phyloP scores from a whole-genome alignment of 2,329 filamentous ascomycete species.

The Penicillium decumbens region DNA sequence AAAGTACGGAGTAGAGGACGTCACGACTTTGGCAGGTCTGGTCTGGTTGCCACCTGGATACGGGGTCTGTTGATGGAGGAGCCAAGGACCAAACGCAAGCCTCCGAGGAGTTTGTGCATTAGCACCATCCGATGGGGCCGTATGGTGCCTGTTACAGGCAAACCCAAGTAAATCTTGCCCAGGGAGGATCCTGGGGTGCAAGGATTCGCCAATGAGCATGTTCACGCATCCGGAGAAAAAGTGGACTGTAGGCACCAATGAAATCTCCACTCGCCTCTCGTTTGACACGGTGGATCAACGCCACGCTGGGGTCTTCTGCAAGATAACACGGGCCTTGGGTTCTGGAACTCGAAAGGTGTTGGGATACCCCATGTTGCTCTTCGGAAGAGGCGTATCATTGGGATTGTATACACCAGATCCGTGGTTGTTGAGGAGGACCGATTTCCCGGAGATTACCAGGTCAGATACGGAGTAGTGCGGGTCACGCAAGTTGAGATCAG shows the following conservation, averaged over 20 bases:
- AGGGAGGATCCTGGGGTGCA: constrained; percentile 21
- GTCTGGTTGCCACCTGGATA: constrained; percentile 14
- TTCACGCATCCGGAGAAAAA: constrained; percentile 23
- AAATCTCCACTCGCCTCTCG: constrained; percentile 15
- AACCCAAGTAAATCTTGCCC: not conserved
- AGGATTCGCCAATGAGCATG: constrained; percentile 17
- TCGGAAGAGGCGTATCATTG: too few species aligned
- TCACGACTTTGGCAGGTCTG: constrained; percentile 20
- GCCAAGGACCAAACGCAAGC: not conserved
- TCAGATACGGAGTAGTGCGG: not conserved
- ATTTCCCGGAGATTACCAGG: constrained; percentile 13
- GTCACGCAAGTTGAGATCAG: constrained; percentile 16
- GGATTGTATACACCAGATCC: not conserved
- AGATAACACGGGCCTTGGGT: constrained; percentile 12
- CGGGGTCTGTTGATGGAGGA: not conserved
- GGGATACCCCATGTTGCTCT: not conserved
- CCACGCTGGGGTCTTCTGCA: constrained; percentile 19
- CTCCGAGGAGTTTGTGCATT: constrained; percentile 15
- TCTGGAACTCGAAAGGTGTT: not conserved
- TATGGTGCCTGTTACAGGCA: not conserved
- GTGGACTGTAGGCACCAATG: constrained; percentile 22
- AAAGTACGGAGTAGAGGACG: constrained; percentile 9
- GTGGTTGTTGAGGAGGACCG: not conserved
- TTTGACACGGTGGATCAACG: constrained; percentile 22
- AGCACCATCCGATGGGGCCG: constrained; percentile 12